Base-by-base conservation (phyloP, 2,329 filamentous ascomycete genomes). In the Penicillium freii region DNA sequence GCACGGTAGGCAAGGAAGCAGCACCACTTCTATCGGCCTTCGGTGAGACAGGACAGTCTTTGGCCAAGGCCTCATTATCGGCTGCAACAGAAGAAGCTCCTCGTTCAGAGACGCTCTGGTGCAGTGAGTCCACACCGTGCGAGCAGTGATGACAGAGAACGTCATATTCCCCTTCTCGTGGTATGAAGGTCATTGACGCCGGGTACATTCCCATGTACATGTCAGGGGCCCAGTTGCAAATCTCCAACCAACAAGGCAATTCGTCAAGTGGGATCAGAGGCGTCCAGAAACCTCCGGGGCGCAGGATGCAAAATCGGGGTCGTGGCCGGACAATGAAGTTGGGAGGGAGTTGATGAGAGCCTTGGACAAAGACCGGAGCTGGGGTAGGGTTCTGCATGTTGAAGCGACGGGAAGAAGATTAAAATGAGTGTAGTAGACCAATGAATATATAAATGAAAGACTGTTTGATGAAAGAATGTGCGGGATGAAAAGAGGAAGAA, bases 261-360 rank as follows among this genome's bases (percentile, higher is more conserved):
- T 80, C 77, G 53, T 80, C 78, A 8, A 77, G 51, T 0, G 78
- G 69, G 23, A 80, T 71, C 27, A 80, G 64, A 8, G 78, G 77
- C 11, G 75, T 69, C 15, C 71, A 56, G 7, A 60, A 57, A 7
- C 71, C 68, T 38, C 73, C 72, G 2, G 71, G 68, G 2, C 78
- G 72, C 36, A 71, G 63, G 42, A 80, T 62, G 56, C 73, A 80
- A 63, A 74, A 78, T 15, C 67, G 61, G 4, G 77, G 76, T 21
- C 63, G 65, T 23, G 69, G 67, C 6, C 64, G 68, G 19, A 42
- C 54, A n/a, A 36, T 49, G 21, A 58, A 34, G 29, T 42, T 43
- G 27, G 44, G 48, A 40, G 40, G 23, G n/a, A 36, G 27, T 6
- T 57, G 54, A 33, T 57, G 54, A 33, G 38, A 17, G 17, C 43